These are phyloP conservation scores for Incumbomyces delicatus DNA, from an alignment of 2,329 filamentous ascomycete species.

Conservation along the genomic window DNA sequence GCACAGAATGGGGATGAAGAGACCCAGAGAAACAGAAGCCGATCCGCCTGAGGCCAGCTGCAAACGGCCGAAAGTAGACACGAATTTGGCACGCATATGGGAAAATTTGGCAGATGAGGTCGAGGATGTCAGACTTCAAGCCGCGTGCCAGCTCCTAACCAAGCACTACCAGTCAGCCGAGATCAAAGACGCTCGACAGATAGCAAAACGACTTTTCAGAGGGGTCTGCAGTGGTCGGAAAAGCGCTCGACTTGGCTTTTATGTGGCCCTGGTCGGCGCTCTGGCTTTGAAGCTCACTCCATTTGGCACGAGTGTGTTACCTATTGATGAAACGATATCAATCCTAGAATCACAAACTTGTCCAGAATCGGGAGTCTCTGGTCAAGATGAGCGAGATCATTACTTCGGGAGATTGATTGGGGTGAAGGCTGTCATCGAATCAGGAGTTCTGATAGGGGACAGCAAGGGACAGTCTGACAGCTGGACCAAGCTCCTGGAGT, in stretches of 20 bases:
- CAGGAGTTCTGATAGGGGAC: slow-evolving; percentile 54
- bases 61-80: slow-evolving; percentile 25
- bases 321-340: slow-evolving; percentile 33
- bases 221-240: slow-evolving; percentile 86
- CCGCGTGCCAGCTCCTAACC: slow-evolving; percentile 34
- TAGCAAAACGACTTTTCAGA: slow-evolving; percentile 60
- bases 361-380: slow-evolving; percentile 42
- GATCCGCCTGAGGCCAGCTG: not conserved
- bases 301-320: not conserved
- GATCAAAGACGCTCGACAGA: slow-evolving; percentile 33
- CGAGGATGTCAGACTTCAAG: slow-evolving; percentile 37
- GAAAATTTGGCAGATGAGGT: slow-evolving; percentile 39
- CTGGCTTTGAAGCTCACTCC: slow-evolving; percentile 31
- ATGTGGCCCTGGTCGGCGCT: slow-evolving; percentile 75
- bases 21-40: slow-evolving; percentile 9
- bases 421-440: slow-evolving; percentile 73
- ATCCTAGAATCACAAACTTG: slow-evolving; percentile 45
- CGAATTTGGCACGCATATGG: slow-evolving; percentile 39
- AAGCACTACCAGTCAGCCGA: slow-evolving; percentile 34
- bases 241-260: slow-evolving; percentile 79
- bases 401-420: slow-evolving; percentile 80
- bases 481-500: slow-evolving; percentile 54
- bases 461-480: slow-evolving; percentile 18
- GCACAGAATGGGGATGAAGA: slow-evolving; percentile 17
- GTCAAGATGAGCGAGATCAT: slow-evolving; percentile 76